Percentiles rank a stretch among this genome's conserved stretches.
Conservation (phyloP, 148 eudicot genomes). For the Cornus kousa region DNA sequence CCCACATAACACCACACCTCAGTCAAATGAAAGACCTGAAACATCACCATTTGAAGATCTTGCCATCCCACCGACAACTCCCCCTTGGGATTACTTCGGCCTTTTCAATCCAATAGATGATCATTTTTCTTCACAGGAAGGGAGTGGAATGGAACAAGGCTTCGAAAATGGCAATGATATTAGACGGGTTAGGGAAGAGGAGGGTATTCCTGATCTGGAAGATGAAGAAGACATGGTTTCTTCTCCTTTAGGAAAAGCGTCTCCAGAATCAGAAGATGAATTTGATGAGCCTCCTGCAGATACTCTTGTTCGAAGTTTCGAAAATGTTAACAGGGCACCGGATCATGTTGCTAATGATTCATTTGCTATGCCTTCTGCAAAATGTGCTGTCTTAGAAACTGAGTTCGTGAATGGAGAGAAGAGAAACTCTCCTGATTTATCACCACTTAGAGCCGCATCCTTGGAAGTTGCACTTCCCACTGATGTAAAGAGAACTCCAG, state of each 20-base stretch:
- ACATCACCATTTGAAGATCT: constrained; percentile 36
- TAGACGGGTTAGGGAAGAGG: constrained; percentile 37
- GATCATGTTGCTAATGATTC: constrained; percentile 38
- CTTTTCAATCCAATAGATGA: constrained; percentile 70
- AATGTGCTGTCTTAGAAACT: constrained; percentile 33
- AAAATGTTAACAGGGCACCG: constrained; percentile 64
- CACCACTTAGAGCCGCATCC: constrained; percentile 58
- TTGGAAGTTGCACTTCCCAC: constrained; percentile 39
- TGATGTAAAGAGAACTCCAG: constrained; percentile 39
- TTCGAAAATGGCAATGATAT: constrained; percentile 31
- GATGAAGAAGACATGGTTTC: constrained; percentile 43
- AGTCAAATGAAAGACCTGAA: constrained; percentile 44
- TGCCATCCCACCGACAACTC: constrained; percentile 31
- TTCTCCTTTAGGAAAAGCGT: constrained; percentile 34
- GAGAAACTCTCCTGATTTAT: constrained; percentile 54
- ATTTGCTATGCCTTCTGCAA: constrained; percentile 28
- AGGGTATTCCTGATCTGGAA: constrained; percentile 41
- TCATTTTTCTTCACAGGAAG: constrained; percentile 57
- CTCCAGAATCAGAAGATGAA: constrained; percentile 70
- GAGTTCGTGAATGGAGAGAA: constrained; percentile 41
- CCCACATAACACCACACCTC: constrained; percentile 47
- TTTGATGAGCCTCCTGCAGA: constrained; percentile 82
- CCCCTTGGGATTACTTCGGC: constrained; percentile 96
- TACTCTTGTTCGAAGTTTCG: constrained; percentile 73
- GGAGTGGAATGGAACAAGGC: constrained; percentile 31